Base-by-base conservation (phyloP, 805 yeast genomes). In the Wickerhamomyces canadensis region DNA sequence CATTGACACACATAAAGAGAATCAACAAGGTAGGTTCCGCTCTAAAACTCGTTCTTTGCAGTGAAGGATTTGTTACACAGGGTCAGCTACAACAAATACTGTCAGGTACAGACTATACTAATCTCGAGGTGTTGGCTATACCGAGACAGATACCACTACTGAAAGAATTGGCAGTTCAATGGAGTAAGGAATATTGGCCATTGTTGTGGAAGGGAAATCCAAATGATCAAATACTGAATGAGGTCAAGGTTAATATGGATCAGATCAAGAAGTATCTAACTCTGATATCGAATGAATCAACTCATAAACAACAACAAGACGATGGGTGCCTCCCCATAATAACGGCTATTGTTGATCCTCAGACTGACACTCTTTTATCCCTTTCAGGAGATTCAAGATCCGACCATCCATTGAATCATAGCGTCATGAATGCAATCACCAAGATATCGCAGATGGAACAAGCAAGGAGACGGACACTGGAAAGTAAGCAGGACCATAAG, bases 141-240 rank as follows among this genome's bases (percentile, higher is more conserved):
- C 93, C 97, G 0, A 51, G 51, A 19, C 67, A 67, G 38, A 70
- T 74, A n/a, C 95, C 97, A 0, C 66, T 72, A 5, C 77, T 86
- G 4, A 84, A 80, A 47, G 87, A 80, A n/a, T 57, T 76, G 13
- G 72, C 82, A 17, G 41, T 59, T 1, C 63, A 65, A 29, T 89
- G 96, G 96, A 72, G 88, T 3, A 38, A 58, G 4, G 47, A 62
- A 14, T 74, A 71, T 46, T 91, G 98, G 98, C 98, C 98, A 0
- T 62, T 86, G 37, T 70, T 86, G 27, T 93, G 98, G 98, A 80
- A 88, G 48, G 98, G 98, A 0, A 87, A 89, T 52, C 94, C 95
- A 0, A 68, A 78, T 47, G 77, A 79, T 41, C 93, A 84, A 51
- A 73, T 72, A 23, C 58, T 86, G 27, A 77, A 80, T 21, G 77